Evolutionary conservation across 148 eudicot genomes (phyloP).

Genomic region (Cornus suecica): DNA sequence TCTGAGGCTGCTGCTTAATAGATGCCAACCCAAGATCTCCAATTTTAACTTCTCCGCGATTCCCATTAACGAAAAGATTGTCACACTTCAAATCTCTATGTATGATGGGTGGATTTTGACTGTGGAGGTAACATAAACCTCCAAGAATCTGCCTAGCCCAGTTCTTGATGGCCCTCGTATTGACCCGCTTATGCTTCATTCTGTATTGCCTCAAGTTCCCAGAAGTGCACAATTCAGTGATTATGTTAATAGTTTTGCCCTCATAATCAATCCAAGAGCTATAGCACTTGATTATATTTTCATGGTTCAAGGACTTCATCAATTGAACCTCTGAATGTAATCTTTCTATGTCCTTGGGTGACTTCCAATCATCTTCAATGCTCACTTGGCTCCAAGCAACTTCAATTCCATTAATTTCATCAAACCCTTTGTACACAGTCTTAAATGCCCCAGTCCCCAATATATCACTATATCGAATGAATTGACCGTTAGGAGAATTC

Average conservation of each 20-base stretch:
- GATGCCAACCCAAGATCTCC: constrained; percentile 13
- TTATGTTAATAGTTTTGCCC: constrained; percentile 37
- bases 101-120: constrained; percentile 16
- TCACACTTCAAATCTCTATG: constrained; percentile 16
- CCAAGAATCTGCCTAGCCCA: constrained; percentile 19
- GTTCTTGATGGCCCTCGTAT: constrained; percentile 13
- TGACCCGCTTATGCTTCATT: constrained; percentile 27
- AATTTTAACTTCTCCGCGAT: constrained; percentile 19
- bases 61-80: constrained; percentile 15
- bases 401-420: constrained; percentile 43
- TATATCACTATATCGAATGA: constrained; percentile 36
- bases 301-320: constrained; percentile 39
- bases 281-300: constrained; percentile 36
- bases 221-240: constrained; percentile 43
- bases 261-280: constrained; percentile 44
- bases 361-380: constrained; percentile 19
- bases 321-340: constrained; percentile 42
- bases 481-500: constrained; percentile 37
- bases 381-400: constrained; percentile 46
- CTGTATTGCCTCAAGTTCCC: constrained; percentile 45
- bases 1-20: background rate
- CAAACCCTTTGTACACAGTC: constrained; percentile 52
- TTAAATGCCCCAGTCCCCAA: constrained; percentile 54
- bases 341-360: constrained; percentile 23
- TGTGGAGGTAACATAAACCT: constrained; percentile 16